Percentiles rank a stretch among this genome's conserved stretches.
phyloP scores from a whole-genome alignment of 75 land plant genomes.

The Cryptomeria japonica region DNA sequence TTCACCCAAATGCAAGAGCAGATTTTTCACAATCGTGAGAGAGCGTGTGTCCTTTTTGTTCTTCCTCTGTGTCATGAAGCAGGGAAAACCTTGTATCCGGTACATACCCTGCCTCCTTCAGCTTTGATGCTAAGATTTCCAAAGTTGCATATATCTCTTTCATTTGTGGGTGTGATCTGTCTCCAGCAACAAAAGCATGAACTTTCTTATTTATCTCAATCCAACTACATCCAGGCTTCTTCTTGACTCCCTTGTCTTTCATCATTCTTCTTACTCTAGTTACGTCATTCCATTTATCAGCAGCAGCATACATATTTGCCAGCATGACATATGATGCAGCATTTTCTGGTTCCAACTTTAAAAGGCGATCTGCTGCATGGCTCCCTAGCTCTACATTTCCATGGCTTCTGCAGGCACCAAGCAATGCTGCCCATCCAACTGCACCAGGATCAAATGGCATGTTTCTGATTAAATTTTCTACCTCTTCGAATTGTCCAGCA shows the following conservation, averaged over 20 bases:
- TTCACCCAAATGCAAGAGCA: slow-evolving; percentile 41
- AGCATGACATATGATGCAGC: slow-evolving; percentile 53
- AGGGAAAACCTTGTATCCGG: slow-evolving; percentile 39
- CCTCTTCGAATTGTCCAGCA: slow-evolving; percentile 48
- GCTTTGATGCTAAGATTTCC: slow-evolving; percentile 22
- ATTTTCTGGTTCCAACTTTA: slow-evolving; percentile 53
- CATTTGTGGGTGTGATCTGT: slow-evolving; percentile 49
- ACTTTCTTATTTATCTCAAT: slow-evolving; percentile 53
- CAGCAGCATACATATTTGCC: slow-evolving; percentile 44
- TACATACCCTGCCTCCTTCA: slow-evolving; percentile 44
- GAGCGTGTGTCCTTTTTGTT: slow-evolving; percentile 23
- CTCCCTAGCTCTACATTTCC: slow-evolving; percentile 43
- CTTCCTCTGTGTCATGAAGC: slow-evolving; percentile 30
- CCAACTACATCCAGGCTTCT: slow-evolving; percentile 75
- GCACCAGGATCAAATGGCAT: slow-evolving; percentile 51
- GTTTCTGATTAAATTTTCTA: slow-evolving; percentile 33
- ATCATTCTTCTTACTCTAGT: slow-evolving; percentile 41
- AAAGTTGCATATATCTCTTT: slow-evolving; percentile 20
- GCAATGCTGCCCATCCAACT: slow-evolving; percentile 44
- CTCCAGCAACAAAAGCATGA: slow-evolving; percentile 52
- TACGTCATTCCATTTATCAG: slow-evolving; percentile 47
- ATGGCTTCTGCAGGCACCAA: slow-evolving; percentile 55
- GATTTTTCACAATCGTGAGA: slow-evolving; percentile 50
- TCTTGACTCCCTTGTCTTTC: slow-evolving; percentile 51
- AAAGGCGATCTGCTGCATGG: slow-evolving; percentile 37